phyloP scores from a whole-genome alignment of 2,329 filamentous ascomycete species.

The Metarhizium robertsii region DNA sequence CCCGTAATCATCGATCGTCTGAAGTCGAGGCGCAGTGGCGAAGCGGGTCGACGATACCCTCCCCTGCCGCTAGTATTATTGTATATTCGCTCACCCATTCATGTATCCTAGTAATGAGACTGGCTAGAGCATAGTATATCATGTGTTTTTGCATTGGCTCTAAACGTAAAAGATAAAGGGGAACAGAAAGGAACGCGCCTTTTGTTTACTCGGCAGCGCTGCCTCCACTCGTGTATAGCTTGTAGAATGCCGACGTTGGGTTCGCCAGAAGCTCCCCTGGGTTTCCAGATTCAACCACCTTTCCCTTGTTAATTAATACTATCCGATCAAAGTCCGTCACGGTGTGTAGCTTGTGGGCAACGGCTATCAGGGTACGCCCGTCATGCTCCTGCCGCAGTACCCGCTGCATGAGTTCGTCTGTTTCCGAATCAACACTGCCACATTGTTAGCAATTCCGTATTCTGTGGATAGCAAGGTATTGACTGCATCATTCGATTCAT shows the following conservation, averaged over 20 bases:
- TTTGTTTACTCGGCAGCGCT: neutral
- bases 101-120: too few species aligned
- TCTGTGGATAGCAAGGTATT: neutral
- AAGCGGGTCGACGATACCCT: too few species aligned
- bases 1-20: too few species aligned
- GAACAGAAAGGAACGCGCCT: neutral
- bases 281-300: slow-evolving; percentile 38
- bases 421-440: slow-evolving; percentile 24
- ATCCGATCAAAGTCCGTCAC: slow-evolving; percentile 44
- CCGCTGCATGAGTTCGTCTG: slow-evolving; percentile 22
- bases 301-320: slow-evolving; percentile 59
- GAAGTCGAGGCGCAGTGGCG: too few species aligned
- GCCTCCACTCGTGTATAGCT: slow-evolving; percentile 7
- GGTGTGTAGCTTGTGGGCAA: slow-evolving; percentile 34
- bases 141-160: neutral
- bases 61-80: too few species aligned
- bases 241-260: slow-evolving; percentile 7
- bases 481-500: neutral
- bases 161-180: neutral
- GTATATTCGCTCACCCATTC: too few species aligned
- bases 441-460: neutral
- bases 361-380: slow-evolving; percentile 40
- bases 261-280: slow-evolving; percentile 6
- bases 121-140: neutral
- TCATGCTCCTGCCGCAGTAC: slow-evolving; percentile 22